Base-by-base conservation (phyloP, 176 grass and related monocot genomes). In the Carex myosuroides region DNA sequence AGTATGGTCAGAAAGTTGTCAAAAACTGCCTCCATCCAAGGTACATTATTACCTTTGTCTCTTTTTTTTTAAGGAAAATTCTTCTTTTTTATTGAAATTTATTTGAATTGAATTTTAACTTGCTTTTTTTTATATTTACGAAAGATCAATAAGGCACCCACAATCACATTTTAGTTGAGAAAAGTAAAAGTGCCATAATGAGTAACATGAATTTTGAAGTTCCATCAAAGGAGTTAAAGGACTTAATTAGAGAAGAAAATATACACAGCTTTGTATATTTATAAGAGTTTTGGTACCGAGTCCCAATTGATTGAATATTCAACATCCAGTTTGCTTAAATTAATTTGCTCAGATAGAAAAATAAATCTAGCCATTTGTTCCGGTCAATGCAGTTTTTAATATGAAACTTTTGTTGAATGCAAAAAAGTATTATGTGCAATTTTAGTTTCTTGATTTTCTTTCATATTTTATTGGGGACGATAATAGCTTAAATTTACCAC, bases 1-100 rank as follows among this genome's bases (percentile, higher is more conserved):
- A 97, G 82, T 97, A 97, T 84, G 95, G 95, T 5, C 95, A 97
- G 86, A 97, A 97, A 88, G 89, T 97, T 82, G 95, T 97, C 70
- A 97, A 97, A 87, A 97, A 97, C 84, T 93, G 95, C 80, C 89
- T 97, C 21, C 95, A 97, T 90, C 95, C 95, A 35, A 97, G 95
- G 95, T 97, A 91, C 37, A 5, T 79, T 50, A 50, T 50, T 50
- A 50, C 10, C 46, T 50, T 50, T 50, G 2, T 50, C 46, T 50
- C 10, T 74, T 74, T 12, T 53, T 48, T 50, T 10, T 11, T 50
- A 10, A 50, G 46, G 9, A 50, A 11, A 11, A 50, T 50, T 11
- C 46, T 50, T 50, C 46, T 50, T 50, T 50, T 50, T 50, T 50
- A 11, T 11, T 14, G 21, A 52, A 74, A 52, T 52, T 13, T 24